These are phyloP conservation scores for Quercus dentata DNA, from an alignment of 306 rosid species.

Conservation along the genomic window DNA sequence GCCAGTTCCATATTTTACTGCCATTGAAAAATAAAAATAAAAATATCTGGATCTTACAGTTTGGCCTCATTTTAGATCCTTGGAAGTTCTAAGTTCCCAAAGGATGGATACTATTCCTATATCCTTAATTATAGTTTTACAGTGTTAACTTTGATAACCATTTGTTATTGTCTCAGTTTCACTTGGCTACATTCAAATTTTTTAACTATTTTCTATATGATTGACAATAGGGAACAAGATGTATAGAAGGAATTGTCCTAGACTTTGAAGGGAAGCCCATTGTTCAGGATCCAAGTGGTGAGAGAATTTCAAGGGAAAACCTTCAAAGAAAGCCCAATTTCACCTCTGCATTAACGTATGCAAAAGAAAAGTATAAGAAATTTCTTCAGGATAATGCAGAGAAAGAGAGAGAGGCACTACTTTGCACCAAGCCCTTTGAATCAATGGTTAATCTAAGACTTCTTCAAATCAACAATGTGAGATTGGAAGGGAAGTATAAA, in stretches of 20 bases:
- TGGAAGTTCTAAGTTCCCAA: not conserved
- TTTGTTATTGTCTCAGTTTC: not conserved
- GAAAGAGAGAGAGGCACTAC: conserved; percentile 14
- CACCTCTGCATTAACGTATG: conserved; percentile 20
- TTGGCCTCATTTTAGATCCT: not conserved
- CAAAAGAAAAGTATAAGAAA: conserved; percentile 30
- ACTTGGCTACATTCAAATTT: not conserved
- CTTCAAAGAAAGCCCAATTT: conserved; percentile 21
- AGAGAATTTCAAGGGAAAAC: conserved; percentile 15
- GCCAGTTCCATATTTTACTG: no score
- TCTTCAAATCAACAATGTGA: conserved; percentile 55
- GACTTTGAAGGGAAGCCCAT: conserved; percentile 28
- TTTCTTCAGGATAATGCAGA: conserved; percentile 20
- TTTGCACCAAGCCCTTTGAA: conserved; percentile 35
- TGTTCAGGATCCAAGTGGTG: conserved; percentile 6
- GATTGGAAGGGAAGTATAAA: conserved; percentile 40
- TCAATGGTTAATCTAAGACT: conserved; percentile 42
- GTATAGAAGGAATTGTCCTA: conserved; percentile 44
- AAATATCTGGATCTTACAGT: not conserved
- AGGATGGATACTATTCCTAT: not conserved
- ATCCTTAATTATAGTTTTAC: not conserved
- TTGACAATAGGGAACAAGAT: conserved; percentile 35
- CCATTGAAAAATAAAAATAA: no score
- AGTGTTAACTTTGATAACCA: not conserved
- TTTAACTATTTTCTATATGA: not conserved